Evolutionary conservation across 139 green algal genomes (phyloP).

Genomic region (Limnomonas spitsbergensis): DNA sequence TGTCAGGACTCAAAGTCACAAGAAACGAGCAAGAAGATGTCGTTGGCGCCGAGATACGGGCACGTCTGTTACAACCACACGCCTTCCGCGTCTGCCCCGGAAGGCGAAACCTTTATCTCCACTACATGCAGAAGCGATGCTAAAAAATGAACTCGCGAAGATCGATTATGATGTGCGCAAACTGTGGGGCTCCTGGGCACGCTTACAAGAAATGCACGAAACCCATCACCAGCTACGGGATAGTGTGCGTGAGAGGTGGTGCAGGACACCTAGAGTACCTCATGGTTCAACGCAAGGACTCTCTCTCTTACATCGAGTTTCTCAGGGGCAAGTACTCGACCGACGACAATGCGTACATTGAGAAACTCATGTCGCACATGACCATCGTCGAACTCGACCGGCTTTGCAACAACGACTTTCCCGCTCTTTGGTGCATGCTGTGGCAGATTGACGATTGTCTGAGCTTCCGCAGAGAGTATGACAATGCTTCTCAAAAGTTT

Average conservation of each 20-base stretch:
- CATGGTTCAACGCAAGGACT: slow-evolving; percentile 30
- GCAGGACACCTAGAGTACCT: not conserved
- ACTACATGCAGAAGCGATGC: no score
- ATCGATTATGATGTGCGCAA: slow-evolving; percentile 24
- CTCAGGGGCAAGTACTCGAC: slow-evolving; percentile 19
- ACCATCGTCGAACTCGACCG: slow-evolving; percentile 3
- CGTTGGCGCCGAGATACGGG: no score
- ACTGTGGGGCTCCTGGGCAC: slow-evolving; percentile 18
- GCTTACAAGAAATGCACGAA: slow-evolving; percentile 18
- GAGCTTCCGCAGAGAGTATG: not conserved
- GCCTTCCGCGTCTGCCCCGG: no score
- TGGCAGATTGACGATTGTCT: slow-evolving; percentile 7
- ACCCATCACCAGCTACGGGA: slow-evolving; percentile 17
- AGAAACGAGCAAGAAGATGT: no score
- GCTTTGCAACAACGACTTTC: not conserved
- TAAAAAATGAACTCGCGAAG: no score
- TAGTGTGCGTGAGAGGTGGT: not conserved
- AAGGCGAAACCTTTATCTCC: no score
- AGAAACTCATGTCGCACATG: slow-evolving; percentile 15
- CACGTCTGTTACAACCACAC: no score
- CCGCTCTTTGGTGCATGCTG: slow-evolving; percentile 1
- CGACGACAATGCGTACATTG: not conserved
- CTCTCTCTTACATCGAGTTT: slow-evolving; percentile 22
- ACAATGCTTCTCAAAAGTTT: not conserved
- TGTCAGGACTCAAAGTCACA: no score